Evolutionary conservation across 2,329 filamentous ascomycete species (phyloP), one percentile per base, ranked within the genome.

Genomic region (Xylariaceae sp.): DNA sequence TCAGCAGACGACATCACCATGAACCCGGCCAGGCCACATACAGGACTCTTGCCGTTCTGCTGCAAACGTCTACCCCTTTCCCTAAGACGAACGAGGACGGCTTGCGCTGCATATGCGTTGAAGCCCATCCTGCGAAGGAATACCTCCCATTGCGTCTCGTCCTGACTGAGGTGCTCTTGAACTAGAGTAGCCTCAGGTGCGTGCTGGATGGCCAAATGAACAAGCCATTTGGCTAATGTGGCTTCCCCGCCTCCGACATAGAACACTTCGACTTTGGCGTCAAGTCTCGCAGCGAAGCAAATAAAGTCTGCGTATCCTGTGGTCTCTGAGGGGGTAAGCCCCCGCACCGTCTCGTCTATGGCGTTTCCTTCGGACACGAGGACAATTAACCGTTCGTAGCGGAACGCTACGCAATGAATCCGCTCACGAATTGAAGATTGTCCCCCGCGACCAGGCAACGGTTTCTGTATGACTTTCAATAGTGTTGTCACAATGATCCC

Each of bases 401-500:
- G 77, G 1, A 65, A 52, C 9, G 81, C 76, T 0, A 86, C 72
- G 6, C 67, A 70, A 3, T 71, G 65, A 7, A 92, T 72, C 2
- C 78, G 76, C 49, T 83, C 76, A 39, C 79, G 77, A 11, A 90
- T 73, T 11, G 73, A 71, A 2, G 75, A 72, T 37, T 72, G 67
- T 0, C 64, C 58, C 6, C 69, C 73, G 50, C 82, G 78, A 0
- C 85, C 84, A 0, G 89, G 88, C 0, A 91, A 74, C 2, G 86
- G 76, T 47, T 78, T 81, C 64, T 96, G 91, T 43, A 85, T 86
- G 30, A 87, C 76, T 60, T 86, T 83, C 57, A 91, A 81, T 4
- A 91, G 72, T 0, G 81, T 88, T 0, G 88, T 88, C 26, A 88
- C 65, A 0, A 95, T 69, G 2, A 95, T 72, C 0, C 88, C 90